Conservation (phyloP, 2,329 filamentous ascomycete genomes). For the Acrocalymma vagum region DNA sequence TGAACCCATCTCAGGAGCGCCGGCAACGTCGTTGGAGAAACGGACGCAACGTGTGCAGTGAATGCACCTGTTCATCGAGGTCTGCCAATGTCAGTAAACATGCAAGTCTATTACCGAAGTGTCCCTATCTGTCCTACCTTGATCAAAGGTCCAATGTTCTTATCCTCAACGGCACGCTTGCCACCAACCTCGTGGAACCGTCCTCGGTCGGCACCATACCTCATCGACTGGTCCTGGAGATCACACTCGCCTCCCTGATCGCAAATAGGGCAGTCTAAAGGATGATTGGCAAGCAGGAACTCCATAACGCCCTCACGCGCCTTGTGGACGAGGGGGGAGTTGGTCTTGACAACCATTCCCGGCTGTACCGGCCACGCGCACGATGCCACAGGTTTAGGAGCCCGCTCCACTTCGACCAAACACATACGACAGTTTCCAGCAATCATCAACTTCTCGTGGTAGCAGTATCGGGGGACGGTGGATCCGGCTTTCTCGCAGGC, state of each 20-base stretch:
- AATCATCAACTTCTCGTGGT: slow-evolving; percentile 99
- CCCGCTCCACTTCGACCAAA: slow-evolving; percentile 95
- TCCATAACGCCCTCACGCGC: slow-evolving; percentile 99
- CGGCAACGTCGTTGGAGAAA: slow-evolving; percentile 97
- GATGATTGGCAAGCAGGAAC: slow-evolving; percentile 95
- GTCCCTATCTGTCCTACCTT: slow-evolving; percentile 62
- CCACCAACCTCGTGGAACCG: slow-evolving; percentile 95
- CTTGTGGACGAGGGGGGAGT: slow-evolving; percentile 95
- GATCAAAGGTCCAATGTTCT: slow-evolving; percentile 97
- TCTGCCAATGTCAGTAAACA: slow-evolving; percentile 60
- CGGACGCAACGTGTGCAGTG: slow-evolving; percentile 98
- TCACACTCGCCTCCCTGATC: slow-evolving; percentile 99
- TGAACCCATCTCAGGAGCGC: slow-evolving; percentile 93
- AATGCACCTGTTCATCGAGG: slow-evolving; percentile 99
- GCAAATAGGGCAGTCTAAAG: slow-evolving; percentile 95
- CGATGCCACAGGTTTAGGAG: slow-evolving; percentile 96
- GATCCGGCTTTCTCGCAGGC: slow-evolving; percentile 97
- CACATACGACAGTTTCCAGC: slow-evolving; percentile 99
- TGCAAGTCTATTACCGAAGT: neutral
- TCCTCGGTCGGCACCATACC: slow-evolving; percentile 94
- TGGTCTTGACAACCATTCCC: slow-evolving; percentile 99
- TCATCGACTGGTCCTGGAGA: slow-evolving; percentile 99
- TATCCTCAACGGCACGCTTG: slow-evolving; percentile 98
- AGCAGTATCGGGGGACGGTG: slow-evolving; percentile 96
- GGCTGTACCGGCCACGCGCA: slow-evolving; percentile 99